Percentiles rank a stretch among this genome's conserved stretches.
Conservation (phyloP, 257 asterid genomes). For the Nicotiana undulata region DNA sequence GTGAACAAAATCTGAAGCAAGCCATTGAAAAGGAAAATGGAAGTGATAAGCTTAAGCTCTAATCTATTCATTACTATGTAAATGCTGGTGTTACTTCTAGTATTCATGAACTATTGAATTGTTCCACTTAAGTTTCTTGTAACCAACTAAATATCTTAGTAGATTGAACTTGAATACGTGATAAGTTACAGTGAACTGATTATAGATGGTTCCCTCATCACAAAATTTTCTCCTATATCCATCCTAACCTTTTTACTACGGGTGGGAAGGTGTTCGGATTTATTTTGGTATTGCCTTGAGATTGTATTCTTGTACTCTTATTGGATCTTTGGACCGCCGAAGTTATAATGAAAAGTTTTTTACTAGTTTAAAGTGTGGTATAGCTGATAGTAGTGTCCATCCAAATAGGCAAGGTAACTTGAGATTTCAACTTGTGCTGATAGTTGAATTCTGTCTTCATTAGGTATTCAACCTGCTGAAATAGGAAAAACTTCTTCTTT, state of each 20-base stretch:
- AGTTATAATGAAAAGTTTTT: no score
- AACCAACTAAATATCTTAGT: not conserved
- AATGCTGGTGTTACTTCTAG: not conserved
- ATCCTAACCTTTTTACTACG: not conserved
- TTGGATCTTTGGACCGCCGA: not conserved
- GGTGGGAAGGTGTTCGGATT: not conserved
- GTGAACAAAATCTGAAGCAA: not conserved
- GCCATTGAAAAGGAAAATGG: not conserved
- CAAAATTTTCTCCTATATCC: not conserved
- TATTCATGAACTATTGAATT: not conserved
- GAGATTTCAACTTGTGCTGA: not conserved
- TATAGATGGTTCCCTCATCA: not conserved
- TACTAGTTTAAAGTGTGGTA: not conserved
- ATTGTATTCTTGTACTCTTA: not conserved
- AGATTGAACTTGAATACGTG: not conserved
- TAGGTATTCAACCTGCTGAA: not conserved
- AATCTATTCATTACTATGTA: not conserved
- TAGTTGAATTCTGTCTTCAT: not conserved
- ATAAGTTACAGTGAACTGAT: not conserved
- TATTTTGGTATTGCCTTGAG: not conserved
- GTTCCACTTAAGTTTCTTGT: not conserved
- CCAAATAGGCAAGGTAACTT: not conserved
- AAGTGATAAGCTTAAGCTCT: not conserved
- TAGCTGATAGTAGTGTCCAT: not conserved
- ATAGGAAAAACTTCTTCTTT: not conserved